These are phyloP conservation scores for Yamadazyma scolyti DNA, from an alignment of 805 yeast genomes.

Conservation along the genomic window DNA sequence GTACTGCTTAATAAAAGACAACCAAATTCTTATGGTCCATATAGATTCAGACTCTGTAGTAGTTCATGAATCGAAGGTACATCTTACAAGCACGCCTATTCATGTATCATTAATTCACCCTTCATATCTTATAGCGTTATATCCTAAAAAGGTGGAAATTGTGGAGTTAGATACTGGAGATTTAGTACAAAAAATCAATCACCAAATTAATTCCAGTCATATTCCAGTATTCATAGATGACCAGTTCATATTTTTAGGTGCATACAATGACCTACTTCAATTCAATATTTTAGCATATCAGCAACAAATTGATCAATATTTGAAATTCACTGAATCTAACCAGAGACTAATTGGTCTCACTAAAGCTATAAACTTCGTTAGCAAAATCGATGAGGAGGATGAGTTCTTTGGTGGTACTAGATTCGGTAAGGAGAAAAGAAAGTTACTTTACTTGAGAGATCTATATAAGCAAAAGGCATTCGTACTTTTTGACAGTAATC, in stretches of 20 bases:
- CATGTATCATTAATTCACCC: slow-evolving; percentile 26
- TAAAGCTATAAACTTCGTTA: slow-evolving; percentile 29
- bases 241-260: slow-evolving; percentile 17
- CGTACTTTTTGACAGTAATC: slow-evolving; percentile 29
- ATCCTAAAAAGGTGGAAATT: slow-evolving; percentile 30
- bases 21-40: slow-evolving; percentile 19
- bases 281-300: slow-evolving; percentile 25
- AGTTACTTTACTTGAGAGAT: slow-evolving; percentile 31
- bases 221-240: slow-evolving; percentile 8
- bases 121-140: slow-evolving; percentile 27
- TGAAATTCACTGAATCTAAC: slow-evolving; percentile 15
- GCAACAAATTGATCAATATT: slow-evolving; percentile 34
- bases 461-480: slow-evolving; percentile 30
- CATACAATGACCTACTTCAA: slow-evolving; percentile 27
- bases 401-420: slow-evolving; percentile 19
- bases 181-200: slow-evolving; percentile 29
- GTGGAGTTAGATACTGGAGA: slow-evolving; percentile 33
- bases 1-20: slow-evolving; percentile 29
- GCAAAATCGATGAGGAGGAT: slow-evolving; percentile 20
- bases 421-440: slow-evolving; percentile 19
- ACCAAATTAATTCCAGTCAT: slow-evolving; percentile 22
- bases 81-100: slow-evolving; percentile 22
- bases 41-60: slow-evolving; percentile 8
- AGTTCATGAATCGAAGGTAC: slow-evolving; percentile 17
- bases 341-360: slow-evolving; percentile 25